phyloP scores from a whole-genome alignment of 176 grass and related monocot species.

The Leersia perrieri region DNA sequence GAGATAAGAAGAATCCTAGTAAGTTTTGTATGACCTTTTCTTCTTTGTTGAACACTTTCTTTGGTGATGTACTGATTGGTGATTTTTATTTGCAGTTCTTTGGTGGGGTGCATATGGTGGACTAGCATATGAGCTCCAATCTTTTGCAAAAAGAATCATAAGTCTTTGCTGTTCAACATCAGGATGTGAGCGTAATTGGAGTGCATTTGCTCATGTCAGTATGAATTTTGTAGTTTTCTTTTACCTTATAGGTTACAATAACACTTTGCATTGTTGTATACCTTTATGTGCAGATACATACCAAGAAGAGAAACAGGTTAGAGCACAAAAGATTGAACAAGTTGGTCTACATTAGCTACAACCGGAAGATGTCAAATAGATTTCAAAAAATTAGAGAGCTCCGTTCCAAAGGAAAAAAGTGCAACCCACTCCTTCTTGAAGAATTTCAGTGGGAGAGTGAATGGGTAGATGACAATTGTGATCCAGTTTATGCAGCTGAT shows the following conservation, averaged over 20 bases:
- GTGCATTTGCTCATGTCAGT: too few species aligned
- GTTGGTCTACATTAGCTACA: not conserved
- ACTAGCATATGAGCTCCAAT: not conserved
- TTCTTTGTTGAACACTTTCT: not conserved
- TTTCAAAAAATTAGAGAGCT: not conserved
- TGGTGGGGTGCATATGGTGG: slow-evolving; percentile 17
- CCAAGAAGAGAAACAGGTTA: not conserved
- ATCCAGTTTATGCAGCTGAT: too few species aligned
- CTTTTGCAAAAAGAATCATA: not conserved
- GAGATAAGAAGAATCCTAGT: not conserved
- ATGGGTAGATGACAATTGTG: too few species aligned
- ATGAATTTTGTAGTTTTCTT: too few species aligned
- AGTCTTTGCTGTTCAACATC: not conserved
- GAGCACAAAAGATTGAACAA: not conserved
- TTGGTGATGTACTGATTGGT: not conserved
- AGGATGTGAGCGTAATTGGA: not conserved
- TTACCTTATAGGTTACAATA: too few species aligned
- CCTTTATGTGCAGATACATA: not conserved
- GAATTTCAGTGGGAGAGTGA: too few species aligned
- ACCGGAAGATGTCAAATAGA: not conserved
- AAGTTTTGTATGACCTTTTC: not conserved
- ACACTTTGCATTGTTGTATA: not conserved
- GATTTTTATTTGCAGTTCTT: not conserved
- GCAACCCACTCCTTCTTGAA: not conserved
- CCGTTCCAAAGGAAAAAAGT: not conserved